Percentiles rank a stretch among this genome's conserved stretches.
Conservation (phyloP, 768 basidiomycete genomes). For the Mycena kentingensis region DNA sequence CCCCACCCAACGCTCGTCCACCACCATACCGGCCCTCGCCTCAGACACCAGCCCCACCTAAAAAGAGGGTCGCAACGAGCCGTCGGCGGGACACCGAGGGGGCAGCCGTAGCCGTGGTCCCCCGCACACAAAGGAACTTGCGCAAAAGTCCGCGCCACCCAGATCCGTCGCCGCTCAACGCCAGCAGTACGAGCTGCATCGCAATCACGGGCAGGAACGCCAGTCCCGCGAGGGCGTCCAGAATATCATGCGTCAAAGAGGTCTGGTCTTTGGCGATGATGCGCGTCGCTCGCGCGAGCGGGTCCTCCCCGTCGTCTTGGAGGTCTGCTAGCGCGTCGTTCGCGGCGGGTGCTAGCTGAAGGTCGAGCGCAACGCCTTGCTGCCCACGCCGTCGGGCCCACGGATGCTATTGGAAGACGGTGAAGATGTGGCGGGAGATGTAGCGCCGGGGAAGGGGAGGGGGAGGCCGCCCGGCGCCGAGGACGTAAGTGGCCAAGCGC, state of each 20-base stretch:
- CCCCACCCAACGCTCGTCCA: constrained; percentile 52
- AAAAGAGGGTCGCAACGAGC: constrained; percentile 19
- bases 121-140: constrained; percentile 23
- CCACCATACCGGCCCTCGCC: constrained; percentile 56
- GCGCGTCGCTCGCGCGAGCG: constrained; percentile 16
- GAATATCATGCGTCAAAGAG: constrained; percentile 20
- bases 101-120: constrained; percentile 18
- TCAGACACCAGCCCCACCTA: constrained; percentile 49
- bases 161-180: background rate
- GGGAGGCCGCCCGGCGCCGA: constrained; percentile 25
- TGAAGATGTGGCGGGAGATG: constrained; percentile 23
- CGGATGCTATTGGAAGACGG: constrained; percentile 19
- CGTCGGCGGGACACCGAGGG: constrained; percentile 28
- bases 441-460: constrained; percentile 23
- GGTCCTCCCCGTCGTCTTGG: constrained; percentile 12
- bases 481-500: constrained; percentile 30
- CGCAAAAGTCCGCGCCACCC: constrained; percentile 12
- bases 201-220: constrained; percentile 24
- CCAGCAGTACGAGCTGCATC: constrained; percentile 19
- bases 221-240: constrained; percentile 23
- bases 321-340: constrained; percentile 20
- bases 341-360: constrained; percentile 23
- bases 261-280: constrained; percentile 19
- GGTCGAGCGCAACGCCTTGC: constrained; percentile 7
- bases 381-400: background rate